Evolutionary conservation across 148 eudicot species (phyloP), one percentile per base, ranked within the genome.

Genomic region (Vaccinium vitisidaea): DNA sequence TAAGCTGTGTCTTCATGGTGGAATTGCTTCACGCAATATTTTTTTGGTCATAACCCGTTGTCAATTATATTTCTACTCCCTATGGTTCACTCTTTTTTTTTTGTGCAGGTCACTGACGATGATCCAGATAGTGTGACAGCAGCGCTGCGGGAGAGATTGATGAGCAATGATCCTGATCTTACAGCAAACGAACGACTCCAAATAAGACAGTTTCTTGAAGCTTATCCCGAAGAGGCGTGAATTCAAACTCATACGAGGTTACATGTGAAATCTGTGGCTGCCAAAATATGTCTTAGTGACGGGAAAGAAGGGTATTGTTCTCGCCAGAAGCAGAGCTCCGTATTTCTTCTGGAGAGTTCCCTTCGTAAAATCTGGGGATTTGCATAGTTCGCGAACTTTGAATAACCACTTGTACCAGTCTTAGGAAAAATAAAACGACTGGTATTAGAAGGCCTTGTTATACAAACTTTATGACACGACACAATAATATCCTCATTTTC

Each of bases 121-220:
- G 90, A 90, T 82, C 93, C 95, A 6, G 84, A 85, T 39, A 90
- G 93, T 86, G 85, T 85, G 6, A 84, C 81, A 73, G 92, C 95
- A 32, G 85, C 89, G 39, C 67, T 92, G 81, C 84, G 95, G 86
- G 83, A 87, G 86, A 86, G 94, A 86, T 80, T 96, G 87, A 90
- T 81, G 11, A 88, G 92, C 15, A 94, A 93, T 54, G 92, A 93
- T 71, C 92, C 94, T 73, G 83, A 85, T 83, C 94, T 96, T 59
- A 91, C 92, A 4, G 84, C 79, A 46, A 61, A 81, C 14, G 97
- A 94, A 86, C 93, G 95, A 15, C 79, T 87, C 65, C 82, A 69
- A 71, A 91, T 96, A 84, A 85, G 90, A 63, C 87, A 92, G 87
- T 92, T 90, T 83, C 97, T 96, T 53, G 95, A 93, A 83, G 88